A percentile compares a stretch with the other conserved stretches of the same genome.
Conservation (phyloP, 176 grass and related monocot genomes). For the Secale cereale region DNA sequence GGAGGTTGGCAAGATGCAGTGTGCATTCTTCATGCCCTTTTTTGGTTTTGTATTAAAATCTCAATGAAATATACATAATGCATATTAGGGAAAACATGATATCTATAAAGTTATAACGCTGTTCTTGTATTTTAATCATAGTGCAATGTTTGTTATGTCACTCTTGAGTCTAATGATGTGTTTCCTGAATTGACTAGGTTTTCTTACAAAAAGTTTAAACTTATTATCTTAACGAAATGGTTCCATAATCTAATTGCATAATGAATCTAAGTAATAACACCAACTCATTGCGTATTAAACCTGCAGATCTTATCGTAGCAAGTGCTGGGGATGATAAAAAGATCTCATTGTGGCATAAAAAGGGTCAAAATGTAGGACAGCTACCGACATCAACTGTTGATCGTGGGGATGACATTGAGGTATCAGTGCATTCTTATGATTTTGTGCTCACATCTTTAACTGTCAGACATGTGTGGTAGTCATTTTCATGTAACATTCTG, state of each 20-base stretch:
- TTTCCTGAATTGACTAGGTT: neutral
- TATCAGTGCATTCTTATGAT: slow-evolving; percentile 31
- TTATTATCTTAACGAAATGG: neutral
- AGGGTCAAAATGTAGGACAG: slow-evolving; percentile 73
- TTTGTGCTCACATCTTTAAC: slow-evolving; percentile 7
- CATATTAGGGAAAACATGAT: neutral
- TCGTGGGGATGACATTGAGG: slow-evolving; percentile 84
- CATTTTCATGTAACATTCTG: neutral
- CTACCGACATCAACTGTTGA: slow-evolving; percentile 73
- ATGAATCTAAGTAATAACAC: slow-evolving; percentile 9
- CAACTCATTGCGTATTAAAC: slow-evolving; percentile 25
- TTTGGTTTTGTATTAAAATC: neutral
- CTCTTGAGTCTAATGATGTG: neutral
- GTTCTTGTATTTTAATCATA: neutral
- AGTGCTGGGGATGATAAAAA: slow-evolving; percentile 97
- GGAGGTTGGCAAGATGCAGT: neutral
- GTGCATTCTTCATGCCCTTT: neutral
- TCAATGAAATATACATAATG: neutral
- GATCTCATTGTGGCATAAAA: slow-evolving; percentile 92
- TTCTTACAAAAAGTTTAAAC: slow-evolving; percentile 12
- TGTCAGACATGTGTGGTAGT: neutral
- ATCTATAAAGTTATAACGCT: neutral
- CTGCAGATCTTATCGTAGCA: slow-evolving; percentile 87
- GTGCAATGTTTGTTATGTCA: neutral
- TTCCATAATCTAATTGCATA: slow-evolving; percentile 1